A percentile compares a stretch with the other conserved stretches of the same genome.
phyloP scores from a whole-genome alignment of 768 basidiomycete genomes.

The Candolleomyces aberdarensis region DNA sequence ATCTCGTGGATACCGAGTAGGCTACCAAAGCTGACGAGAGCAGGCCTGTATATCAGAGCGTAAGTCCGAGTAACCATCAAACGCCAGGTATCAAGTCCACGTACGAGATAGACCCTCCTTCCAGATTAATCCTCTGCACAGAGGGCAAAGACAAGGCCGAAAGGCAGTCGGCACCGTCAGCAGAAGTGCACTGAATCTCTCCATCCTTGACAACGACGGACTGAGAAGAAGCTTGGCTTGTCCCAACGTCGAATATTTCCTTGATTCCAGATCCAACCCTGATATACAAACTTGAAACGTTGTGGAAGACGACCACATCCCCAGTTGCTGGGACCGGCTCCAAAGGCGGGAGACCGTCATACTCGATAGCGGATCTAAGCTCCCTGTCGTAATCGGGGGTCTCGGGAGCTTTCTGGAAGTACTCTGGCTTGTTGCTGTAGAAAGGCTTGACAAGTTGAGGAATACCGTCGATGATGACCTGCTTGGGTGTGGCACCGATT shows the following conservation, averaged over 20 bases:
- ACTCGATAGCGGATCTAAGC: constrained; percentile 47
- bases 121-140: constrained; percentile 49
- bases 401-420: constrained; percentile 50
- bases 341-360: constrained; percentile 67
- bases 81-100: constrained; percentile 29
- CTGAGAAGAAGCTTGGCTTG: constrained; percentile 14
- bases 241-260: constrained; percentile 22
- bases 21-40: constrained; percentile 61
- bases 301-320: constrained; percentile 56
- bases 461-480: constrained; percentile 86
- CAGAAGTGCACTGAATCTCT: constrained; percentile 44
- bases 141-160: constrained; percentile 10
- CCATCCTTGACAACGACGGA: constrained; percentile 53
- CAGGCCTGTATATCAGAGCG: constrained; percentile 39
- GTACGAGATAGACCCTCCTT: constrained; percentile 62
- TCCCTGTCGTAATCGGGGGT: constrained; percentile 63
- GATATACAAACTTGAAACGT: constrained; percentile 53
- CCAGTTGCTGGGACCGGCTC: constrained; percentile 34
- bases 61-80: constrained; percentile 17
- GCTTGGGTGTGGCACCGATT: constrained; percentile 73
- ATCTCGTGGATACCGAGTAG: constrained; percentile 67
- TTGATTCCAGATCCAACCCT: constrained; percentile 27
- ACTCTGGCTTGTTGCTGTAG: constrained; percentile 46
- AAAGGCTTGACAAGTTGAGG: constrained; percentile 54
- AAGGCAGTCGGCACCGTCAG: constrained; percentile 17